Percentiles rank a stretch among this genome's conserved stretches.
Evolutionary conservation across 2,329 filamentous ascomycete genomes (phyloP).

Genomic region (Paecilomyces niveus): DNA sequence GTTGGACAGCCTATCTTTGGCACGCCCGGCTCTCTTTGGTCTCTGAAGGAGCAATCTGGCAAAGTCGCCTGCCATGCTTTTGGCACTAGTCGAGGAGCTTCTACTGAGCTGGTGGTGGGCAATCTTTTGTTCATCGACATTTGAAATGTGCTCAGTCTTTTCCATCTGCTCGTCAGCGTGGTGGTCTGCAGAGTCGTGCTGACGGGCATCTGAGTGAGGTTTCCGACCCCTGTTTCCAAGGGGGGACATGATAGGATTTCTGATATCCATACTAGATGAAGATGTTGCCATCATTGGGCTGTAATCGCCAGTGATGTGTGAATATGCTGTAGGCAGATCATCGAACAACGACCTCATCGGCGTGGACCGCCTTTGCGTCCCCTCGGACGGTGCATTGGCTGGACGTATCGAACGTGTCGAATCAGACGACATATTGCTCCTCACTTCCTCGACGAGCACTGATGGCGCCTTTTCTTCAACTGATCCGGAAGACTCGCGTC

Average conservation of each 20-base stretch:
- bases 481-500: slow-evolving; percentile 17
- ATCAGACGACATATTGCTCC: slow-evolving; percentile 1
- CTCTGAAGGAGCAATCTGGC: background rate
- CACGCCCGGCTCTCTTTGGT: background rate
- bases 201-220: background rate
- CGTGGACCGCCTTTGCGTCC: background rate
- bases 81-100: background rate
- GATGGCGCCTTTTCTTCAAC: slow-evolving; percentile 17
- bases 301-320: background rate
- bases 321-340: background rate
- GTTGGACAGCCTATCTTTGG: background rate
- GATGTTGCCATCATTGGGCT: background rate
- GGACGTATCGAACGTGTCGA: background rate
- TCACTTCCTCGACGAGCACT: slow-evolving; percentile 5
- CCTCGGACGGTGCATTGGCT: background rate
- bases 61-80: background rate
- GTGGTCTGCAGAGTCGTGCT: background rate
- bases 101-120: background rate
- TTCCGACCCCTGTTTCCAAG: background rate
- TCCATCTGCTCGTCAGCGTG: background rate
- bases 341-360: background rate
- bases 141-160: background rate
- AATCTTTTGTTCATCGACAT: background rate
- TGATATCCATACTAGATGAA: background rate
- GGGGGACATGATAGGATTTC: background rate